Percentiles rank a stretch among this genome's conserved stretches.
Conservation (phyloP, 495 filamentous ascomycete genomes). For the Staphylotrichum tortipilum region DNA sequence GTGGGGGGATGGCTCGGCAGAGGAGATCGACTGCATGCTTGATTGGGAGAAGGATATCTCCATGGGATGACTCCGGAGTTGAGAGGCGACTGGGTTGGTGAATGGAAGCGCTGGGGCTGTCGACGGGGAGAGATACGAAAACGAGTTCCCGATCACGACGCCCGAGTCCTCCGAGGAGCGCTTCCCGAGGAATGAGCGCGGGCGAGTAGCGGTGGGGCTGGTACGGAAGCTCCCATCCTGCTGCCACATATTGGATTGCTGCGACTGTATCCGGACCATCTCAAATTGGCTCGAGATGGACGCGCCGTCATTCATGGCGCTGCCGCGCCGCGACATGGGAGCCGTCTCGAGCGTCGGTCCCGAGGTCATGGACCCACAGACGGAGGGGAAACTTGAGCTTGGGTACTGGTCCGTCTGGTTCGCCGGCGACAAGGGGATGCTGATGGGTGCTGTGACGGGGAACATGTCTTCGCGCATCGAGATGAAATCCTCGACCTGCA, state of each 20-base stretch:
- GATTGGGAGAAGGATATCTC: slow-evolving; percentile 27
- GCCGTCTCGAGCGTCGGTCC: slow-evolving; percentile 34
- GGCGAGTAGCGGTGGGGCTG: slow-evolving; percentile 10
- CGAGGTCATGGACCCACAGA: slow-evolving; percentile 39
- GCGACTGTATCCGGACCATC: slow-evolving; percentile 38
- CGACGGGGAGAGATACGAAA: slow-evolving; percentile 21
- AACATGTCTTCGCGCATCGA: slow-evolving; percentile 6
- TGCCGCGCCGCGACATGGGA: slow-evolving; percentile 40
- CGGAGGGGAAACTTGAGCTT: slow-evolving; percentile 20
- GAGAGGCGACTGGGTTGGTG: slow-evolving; percentile 10
- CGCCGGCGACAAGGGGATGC: slow-evolving; percentile 15
- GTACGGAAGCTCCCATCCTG: slow-evolving; percentile 14
- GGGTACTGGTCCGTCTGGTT: slow-evolving; percentile 10
- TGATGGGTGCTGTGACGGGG: slow-evolving; percentile 13
- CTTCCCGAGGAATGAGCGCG: slow-evolving; percentile 27
- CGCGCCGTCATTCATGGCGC: slow-evolving; percentile 31
- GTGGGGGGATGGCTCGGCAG: not conserved
- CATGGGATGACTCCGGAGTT: slow-evolving; percentile 28
- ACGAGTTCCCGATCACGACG: slow-evolving; percentile 26
- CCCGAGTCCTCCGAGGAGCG: slow-evolving; percentile 21
- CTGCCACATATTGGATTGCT: slow-evolving; percentile 33
- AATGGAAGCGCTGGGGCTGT: slow-evolving; percentile 23
- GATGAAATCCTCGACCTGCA: slow-evolving; percentile 20
- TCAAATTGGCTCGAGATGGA: slow-evolving; percentile 30
- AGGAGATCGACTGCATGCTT: slow-evolving; percentile 17